Evolutionary conservation across 164 flowering plant species (phyloP), one percentile per base, ranked within the genome.

Genomic region (Tetrastigma voinierianum): DNA sequence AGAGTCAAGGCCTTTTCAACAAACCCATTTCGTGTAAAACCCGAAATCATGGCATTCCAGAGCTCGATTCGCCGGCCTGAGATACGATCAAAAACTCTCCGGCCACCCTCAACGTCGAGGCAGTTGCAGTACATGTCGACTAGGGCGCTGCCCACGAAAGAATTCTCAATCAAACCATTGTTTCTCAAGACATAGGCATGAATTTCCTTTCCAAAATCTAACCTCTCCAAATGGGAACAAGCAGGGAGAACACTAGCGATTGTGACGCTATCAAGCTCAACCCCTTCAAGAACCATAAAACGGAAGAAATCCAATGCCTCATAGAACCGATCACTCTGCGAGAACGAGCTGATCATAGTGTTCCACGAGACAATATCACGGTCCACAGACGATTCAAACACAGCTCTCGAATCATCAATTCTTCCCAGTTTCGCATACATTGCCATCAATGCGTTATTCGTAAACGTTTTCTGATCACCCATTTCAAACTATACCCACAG

Each of bases 111-210:
- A 23, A 86, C 84, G 67, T 70, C 59, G 43, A 71, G 65, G 64
- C 95, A 91, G 53, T 87, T 89, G 71, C 89, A 87, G 67, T 89
- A 91, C 97, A 91, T 87, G 75, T 91, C 97, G 51, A 91, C 93
- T 49, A 91, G 72, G 68, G 97, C 88, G 77, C 91, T 87, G 10
- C 80, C 83, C 20, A 88, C 88, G 64, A 70, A 88, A 23, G 91
- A 74, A 73, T 88, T 88, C 46, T 66, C 74, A 61, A 68, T 71
- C 46, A 87, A 67, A 64, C 72, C 69, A 20, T 73, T 76, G 55
- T 80, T 80, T 73, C 77, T 88, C 65, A 85, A 62, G 44, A 77
- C 90, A 75, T 77, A 84, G 20, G 85, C 89, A 83, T 91, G 97
- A 44, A 91, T 84, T 75, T 82, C 83, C 74, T 77, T 88, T 20